phyloP scores from a whole-genome alignment of 2,329 filamentous ascomycete genomes.

The Ascomycota sp. region DNA sequence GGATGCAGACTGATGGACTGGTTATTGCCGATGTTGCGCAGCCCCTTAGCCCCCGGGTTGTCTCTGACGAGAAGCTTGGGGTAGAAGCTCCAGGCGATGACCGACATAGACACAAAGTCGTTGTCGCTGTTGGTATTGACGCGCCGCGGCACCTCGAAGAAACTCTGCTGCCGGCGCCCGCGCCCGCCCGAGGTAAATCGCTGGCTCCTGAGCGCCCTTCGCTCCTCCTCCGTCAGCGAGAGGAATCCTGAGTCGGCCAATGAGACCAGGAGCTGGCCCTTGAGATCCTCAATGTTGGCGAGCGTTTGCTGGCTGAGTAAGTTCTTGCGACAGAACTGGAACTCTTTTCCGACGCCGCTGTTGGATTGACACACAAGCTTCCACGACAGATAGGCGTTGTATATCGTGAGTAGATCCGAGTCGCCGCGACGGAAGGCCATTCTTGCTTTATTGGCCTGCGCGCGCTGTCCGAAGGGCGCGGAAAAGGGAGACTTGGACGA shows the following conservation, averaged over 20 bases:
- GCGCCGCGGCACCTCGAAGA: conserved; percentile 60
- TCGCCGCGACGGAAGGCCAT: conserved; percentile 64
- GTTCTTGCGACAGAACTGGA: conserved; percentile 83
- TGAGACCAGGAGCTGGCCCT: conserved; percentile 68
- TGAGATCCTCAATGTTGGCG: conserved; percentile 82
- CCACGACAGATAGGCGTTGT: conserved; percentile 85
- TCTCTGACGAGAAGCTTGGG: conserved; percentile 75
- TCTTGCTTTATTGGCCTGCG: conserved; percentile 60
- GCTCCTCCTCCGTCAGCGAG: conserved; percentile 49
- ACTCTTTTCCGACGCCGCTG: conserved; percentile 43
- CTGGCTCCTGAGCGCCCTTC: conserved; percentile 41
- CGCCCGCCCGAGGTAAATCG: conserved; percentile 31
- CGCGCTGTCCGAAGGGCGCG: conserved; percentile 60
- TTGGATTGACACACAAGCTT: conserved; percentile 54
- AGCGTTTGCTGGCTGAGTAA: conserved; percentile 78
- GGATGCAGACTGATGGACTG: conserved; percentile 73
- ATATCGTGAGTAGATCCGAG: conserved; percentile 77
- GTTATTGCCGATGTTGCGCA: conserved; percentile 82
- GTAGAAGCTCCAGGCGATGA: conserved; percentile 88
- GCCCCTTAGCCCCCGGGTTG: conserved; percentile 43
- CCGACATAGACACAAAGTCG: conserved; percentile 54
- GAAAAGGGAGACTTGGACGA: conserved; percentile 90
- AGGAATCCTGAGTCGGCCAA: conserved; percentile 73
- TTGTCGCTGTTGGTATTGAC: conserved; percentile 59
- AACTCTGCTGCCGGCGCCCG: conserved; percentile 42